A percentile compares a stretch with the other conserved stretches of the same genome.
Evolutionary conservation across 768 basidiomycete species (phyloP).

Genomic region (Lentinus tigrinus): DNA sequence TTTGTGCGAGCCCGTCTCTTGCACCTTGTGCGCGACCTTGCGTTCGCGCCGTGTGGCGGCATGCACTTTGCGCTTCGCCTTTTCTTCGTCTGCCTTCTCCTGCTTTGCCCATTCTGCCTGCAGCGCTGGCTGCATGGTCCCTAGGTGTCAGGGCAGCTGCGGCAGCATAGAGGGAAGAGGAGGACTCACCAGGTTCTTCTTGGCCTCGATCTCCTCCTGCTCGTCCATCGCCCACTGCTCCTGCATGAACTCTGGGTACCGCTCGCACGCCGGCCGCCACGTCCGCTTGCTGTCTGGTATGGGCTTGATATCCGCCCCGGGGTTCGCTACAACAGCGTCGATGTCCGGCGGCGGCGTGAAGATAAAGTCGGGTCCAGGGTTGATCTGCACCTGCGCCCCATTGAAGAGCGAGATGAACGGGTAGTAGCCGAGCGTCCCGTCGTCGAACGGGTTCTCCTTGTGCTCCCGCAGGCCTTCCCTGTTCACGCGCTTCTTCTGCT

Average conservation of each 20-base stretch:
- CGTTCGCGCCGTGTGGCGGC: slow-evolving; percentile 31
- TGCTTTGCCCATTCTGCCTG: slow-evolving; percentile 1
- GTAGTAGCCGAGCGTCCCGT: slow-evolving; percentile 94
- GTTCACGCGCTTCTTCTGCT: slow-evolving; percentile 61
- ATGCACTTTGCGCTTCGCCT: slow-evolving; percentile 24
- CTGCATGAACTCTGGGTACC: slow-evolving; percentile 80
- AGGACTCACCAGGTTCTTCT: slow-evolving; percentile 24
- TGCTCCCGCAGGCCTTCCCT: slow-evolving; percentile 69
- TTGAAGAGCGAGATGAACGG: slow-evolving; percentile 94
- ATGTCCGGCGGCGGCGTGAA: slow-evolving; percentile 79
- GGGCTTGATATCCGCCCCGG: slow-evolving; percentile 31
- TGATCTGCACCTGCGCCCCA: slow-evolving; percentile 78
- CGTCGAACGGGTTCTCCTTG: slow-evolving; percentile 85
- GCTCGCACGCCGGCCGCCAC: slow-evolving; percentile 82
- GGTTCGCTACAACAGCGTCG: slow-evolving; percentile 53
- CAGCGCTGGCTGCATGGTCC: not conserved
- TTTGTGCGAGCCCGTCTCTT: slow-evolving; percentile 29
- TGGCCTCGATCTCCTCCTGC: slow-evolving; percentile 71
- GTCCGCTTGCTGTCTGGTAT: slow-evolving; percentile 35
- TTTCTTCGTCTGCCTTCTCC: slow-evolving; percentile 21
- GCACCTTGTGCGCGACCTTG: slow-evolving; percentile 32
- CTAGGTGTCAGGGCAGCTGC: not conserved
- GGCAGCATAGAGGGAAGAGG: not conserved
- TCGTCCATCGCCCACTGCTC: slow-evolving; percentile 81
- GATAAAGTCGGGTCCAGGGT: slow-evolving; percentile 86